Evolutionary conservation across 2,329 filamentous ascomycete genomes (phyloP).

Genomic region (Westerdykella ornata): DNA sequence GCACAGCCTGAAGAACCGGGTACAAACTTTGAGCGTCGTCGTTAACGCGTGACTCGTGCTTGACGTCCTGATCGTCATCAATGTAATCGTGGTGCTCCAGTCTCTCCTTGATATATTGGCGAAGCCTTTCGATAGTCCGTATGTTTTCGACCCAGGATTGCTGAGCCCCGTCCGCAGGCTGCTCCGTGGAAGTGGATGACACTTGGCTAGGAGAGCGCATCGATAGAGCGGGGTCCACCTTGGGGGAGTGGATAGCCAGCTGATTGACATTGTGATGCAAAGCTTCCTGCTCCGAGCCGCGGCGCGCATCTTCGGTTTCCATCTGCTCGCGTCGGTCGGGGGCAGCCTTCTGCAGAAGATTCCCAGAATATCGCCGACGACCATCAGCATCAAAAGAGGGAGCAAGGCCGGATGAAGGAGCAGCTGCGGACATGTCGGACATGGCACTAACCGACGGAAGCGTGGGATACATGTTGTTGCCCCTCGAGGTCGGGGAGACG

Average conservation of each 20-base stretch:
- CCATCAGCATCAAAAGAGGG: slow-evolving; percentile 55
- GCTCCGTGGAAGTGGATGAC: slow-evolving; percentile 32
- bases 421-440: slow-evolving; percentile 54
- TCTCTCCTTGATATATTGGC: slow-evolving; percentile 51
- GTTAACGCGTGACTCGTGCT: slow-evolving; percentile 20
- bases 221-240: slow-evolving; percentile 35
- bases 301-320: slow-evolving; percentile 34
- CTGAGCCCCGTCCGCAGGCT: slow-evolving; percentile 35
- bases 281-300: slow-evolving; percentile 31
- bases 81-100: slow-evolving; percentile 49
- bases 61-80: slow-evolving; percentile 27
- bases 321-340: slow-evolving; percentile 34
- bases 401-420: slow-evolving; percentile 62
- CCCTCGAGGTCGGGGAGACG: slow-evolving; percentile 59
- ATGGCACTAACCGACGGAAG: slow-evolving; percentile 65
- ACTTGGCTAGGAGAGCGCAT: slow-evolving; percentile 36
- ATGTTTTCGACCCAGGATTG: slow-evolving; percentile 58
- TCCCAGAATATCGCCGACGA: slow-evolving; percentile 55
- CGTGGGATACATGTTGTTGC: slow-evolving; percentile 66
- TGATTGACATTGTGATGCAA: slow-evolving; percentile 36
- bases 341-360: slow-evolving; percentile 49
- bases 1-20: slow-evolving; percentile 37
- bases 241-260: slow-evolving; percentile 36
- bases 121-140: slow-evolving; percentile 55
- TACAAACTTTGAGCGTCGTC: slow-evolving; percentile 38